Evolutionary conservation across 306 rosid genomes (phyloP), one percentile per base, ranked within the genome.

Genomic region (Styphnolobium japonicum): DNA sequence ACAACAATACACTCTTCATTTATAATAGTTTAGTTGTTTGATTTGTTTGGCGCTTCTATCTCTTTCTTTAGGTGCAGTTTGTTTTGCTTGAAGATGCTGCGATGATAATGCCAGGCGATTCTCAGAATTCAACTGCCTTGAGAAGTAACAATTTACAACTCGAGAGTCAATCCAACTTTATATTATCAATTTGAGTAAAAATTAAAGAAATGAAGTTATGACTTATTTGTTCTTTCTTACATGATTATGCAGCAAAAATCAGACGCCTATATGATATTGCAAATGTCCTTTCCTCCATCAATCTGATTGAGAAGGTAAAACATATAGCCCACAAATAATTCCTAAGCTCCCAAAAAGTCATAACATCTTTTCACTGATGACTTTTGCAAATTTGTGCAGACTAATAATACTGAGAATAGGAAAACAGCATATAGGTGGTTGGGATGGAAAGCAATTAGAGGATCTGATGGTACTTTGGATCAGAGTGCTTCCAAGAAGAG

Each of bases 361-460:
- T 46, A 48, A 19, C 46, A 34, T 16, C 69, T 36, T 45, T 62
- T 34, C 67, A 22, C 9, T 71, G 29, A 42, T 46, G 19, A 3
- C 9, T 34, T 37, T 19, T 57, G 42, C 45, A 34, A 63, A 63
- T 33, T 16, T 60, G 8, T 53, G 77, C 88, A 88, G 92, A 86
- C 84, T 23, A 79, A 85, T 48, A 80, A 79, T 10, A 49, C 87
- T 1, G 86, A 70, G 67, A 65, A 83, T 12, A 85, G 91, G 83
- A 89, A 89, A 75, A 86, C 93, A 49, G 91, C 90, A 8, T 89
- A 83, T 67, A 79, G 88, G 72, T 87, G 93, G 93, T 53, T 87
- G 88, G 86, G 87, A 66, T 66, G 80, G 81, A 81, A 80, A 73
- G 25, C 58, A 18, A 40, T 65, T 7, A 48, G 34, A 21, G 83